Evolutionary conservation across 306 rosid species (phyloP).

Genomic region (Echinosophora koreensis): DNA sequence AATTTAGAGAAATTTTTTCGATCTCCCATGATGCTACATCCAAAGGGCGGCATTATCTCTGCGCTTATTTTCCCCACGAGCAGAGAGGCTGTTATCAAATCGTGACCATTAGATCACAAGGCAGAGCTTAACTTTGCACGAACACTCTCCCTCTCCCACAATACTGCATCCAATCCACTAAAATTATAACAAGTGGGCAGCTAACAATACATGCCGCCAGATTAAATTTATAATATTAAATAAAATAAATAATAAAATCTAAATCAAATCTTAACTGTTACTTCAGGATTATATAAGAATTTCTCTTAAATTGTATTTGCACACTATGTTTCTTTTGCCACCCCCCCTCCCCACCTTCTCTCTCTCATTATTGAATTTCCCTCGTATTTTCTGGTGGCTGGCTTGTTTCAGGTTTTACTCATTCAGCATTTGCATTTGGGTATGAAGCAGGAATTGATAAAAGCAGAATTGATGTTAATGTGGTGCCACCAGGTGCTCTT

Average conservation of each 20-base stretch:
- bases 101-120: no score
- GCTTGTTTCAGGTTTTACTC: conserved; percentile 65
- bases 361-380: not conserved
- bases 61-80: no score
- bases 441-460: conserved; percentile 73
- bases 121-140: no score
- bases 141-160: not conserved
- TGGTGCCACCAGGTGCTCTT: conserved; percentile 78
- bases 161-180: not conserved
- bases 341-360: not conserved
- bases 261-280: no score
- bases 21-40: not conserved
- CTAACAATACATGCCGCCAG: not conserved
- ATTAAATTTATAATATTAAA: no score
- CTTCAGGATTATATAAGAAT: not conserved
- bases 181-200: not conserved
- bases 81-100: no score
- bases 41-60: no score
- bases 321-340: not conserved
- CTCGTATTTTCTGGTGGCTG: conserved; percentile 4
- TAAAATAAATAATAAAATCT: no score
- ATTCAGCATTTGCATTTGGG: conserved; percentile 75
- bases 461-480: conserved; percentile 55
- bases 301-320: not conserved
- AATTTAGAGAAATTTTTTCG: not conserved